Evolutionary conservation across 495 filamentous ascomycete genomes (phyloP), one percentile per base, ranked within the genome.

Genomic region (Letharia columbiana): DNA sequence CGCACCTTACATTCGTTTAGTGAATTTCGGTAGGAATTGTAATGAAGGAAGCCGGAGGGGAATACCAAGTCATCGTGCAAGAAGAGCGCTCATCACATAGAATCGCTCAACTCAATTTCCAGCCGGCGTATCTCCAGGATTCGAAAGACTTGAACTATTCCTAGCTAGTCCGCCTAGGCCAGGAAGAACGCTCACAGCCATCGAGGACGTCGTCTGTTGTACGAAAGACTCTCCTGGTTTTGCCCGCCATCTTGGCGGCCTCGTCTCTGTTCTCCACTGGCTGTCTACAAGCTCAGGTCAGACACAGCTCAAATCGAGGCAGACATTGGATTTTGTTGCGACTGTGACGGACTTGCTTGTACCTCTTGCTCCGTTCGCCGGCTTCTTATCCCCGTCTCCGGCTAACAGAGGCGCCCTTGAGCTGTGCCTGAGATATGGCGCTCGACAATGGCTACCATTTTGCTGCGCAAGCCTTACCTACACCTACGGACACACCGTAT

Each of bases 401-500:
- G 45, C 8, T 20, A 49, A 9, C 9, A 40, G 33, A 63, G 47
- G 9, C 35, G 11, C 18, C 54, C n/a, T 42, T 9, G 7, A 39
- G 50, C n/a, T 57, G 37, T 59, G 20, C 4, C 12, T 41, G 20
- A 8, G 31, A 50, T 7, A 71, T 72, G 70, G 68, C 63, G 35
- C 63, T 70, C 62, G 57, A 69, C 37, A 69, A 59, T 63, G 63
- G 60, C 69, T 65, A 74, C 68, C 52, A 40, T 23, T 60, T 63
- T 39, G 50, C 66, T 65, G 73, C 70, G 62, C 71, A 77, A 63
- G 69, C 81, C 31, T 76, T 92, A 42, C 87, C 90, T 41, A 84
- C 86, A 57, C 88, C 89, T 28, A 79, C 83, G 31, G 84, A 86
- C 50, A 87, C 86, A 20, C 86, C 87, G 10, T 88, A 85, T 68